Percentiles rank a stretch among this genome's conserved stretches.
phyloP scores from a whole-genome alignment of 2,329 filamentous ascomycete genomes.

The Celoporthe dispersa region DNA sequence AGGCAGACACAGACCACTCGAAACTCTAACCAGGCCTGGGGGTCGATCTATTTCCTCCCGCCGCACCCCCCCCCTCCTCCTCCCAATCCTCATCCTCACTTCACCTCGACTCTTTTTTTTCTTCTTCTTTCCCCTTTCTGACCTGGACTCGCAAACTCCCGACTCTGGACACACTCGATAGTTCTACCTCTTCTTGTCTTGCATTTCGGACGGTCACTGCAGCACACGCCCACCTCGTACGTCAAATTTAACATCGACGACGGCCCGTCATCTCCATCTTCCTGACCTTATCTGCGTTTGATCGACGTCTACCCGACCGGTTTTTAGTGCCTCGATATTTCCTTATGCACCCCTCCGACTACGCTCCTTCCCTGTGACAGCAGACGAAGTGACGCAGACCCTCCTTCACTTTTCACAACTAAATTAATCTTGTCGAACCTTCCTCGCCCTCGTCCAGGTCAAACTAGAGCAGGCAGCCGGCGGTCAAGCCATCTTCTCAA shows the following conservation, averaged over 20 bases:
- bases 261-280: conserved; percentile 1
- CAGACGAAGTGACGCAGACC: conserved; percentile 2
- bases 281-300: not conserved
- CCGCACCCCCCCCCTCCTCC: not conserved
- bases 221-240: not conserved
- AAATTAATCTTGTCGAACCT: not conserved
- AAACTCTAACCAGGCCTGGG: not conserved
- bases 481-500: not conserved
- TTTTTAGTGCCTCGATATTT: not conserved
- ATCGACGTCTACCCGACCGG: not conserved
- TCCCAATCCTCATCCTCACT: not conserved
- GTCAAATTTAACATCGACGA: not conserved
- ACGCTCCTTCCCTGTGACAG: conserved; percentile 8
- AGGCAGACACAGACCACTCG: not conserved
- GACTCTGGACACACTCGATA: not conserved
- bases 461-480: not conserved
- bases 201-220: not conserved
- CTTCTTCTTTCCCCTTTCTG: not conserved
- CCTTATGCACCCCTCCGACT: not conserved
- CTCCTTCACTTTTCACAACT: conserved; percentile 1
- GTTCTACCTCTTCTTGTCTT: not conserved
- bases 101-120: not conserved
- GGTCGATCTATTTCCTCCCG: not conserved
- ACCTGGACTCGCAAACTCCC: too few species aligned
- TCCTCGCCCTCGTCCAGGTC: not conserved